phyloP scores from a whole-genome alignment of 306 rosid genomes.

The Pterocarpus santalinus region DNA sequence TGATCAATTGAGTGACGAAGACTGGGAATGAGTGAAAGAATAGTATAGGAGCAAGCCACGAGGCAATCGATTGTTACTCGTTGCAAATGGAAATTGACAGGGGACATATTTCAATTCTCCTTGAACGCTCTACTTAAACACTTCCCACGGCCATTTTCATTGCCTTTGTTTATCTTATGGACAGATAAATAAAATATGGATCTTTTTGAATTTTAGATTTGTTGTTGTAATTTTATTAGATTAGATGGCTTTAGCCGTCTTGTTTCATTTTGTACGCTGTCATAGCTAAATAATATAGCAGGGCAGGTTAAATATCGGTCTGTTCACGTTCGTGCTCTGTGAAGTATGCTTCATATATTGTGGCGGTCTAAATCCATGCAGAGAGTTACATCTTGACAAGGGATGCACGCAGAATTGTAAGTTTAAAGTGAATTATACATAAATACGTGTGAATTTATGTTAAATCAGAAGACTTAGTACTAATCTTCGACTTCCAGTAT shows the following conservation, averaged over 20 bases:
- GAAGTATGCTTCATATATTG: background rate
- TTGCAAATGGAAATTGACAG: no score
- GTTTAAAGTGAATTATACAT: no score
- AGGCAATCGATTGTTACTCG: no score
- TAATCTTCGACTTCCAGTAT: no score
- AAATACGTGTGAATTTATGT: no score
- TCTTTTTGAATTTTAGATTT: conserved; percentile 23
- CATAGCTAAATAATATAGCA: conserved; percentile 2
- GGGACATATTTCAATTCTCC: background rate
- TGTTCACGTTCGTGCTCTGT: background rate
- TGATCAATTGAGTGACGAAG: conserved; percentile 73
- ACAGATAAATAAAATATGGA: conserved; percentile 20
- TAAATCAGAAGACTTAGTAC: no score
- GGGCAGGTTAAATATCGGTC: background rate
- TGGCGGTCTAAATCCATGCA: background rate
- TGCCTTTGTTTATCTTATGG: background rate
- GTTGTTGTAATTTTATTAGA: conserved; percentile 46
- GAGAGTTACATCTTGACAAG: no score
- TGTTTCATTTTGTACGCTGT: conserved; percentile 2
- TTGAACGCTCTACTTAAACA: background rate
- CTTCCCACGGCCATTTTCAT: background rate
- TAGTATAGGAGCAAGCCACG: background rate
- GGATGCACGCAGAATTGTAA: no score
- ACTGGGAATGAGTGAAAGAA: conserved; percentile 73
- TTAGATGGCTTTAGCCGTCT: conserved; percentile 29